Evolutionary conservation across 352 stramenopile genomes (phyloP), one percentile per base, ranked within the genome.

Genomic region (Phytophthora litchii): DNA sequence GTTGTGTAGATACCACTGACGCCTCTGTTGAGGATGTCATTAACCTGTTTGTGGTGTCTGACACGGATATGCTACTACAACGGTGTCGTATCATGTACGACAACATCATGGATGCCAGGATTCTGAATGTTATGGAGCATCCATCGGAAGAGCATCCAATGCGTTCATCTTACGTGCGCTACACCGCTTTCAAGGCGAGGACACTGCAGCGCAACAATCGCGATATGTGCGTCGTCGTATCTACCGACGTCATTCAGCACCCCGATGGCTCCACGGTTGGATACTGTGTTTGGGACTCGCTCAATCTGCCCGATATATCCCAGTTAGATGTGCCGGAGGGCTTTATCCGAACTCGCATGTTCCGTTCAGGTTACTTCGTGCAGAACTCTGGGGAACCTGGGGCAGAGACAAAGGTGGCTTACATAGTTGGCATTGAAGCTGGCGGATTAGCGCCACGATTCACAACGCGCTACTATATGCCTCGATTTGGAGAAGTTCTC

Each of bases 221-320:
- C 10, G 72, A 81, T 36, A 78, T 78, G 69, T 76, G 68, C n/a
- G 72, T 81, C 3, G 56, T 76, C 14, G 68, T 78, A 17, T 60
- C 72, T 7, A 81, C 72, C 17, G 57, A 81, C 14, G 68, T 81
- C 29, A 67, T 67, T 7, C 23, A 66, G 12, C 70, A 40, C 36
- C 51, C 68, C 13, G 61, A 81, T 31, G 72, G 72, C 27, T 78
- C 72, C 14, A 81, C 65, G 0, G n/a, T 78, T 17, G 72, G 72
- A 50, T 81, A 81, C 47, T 81, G 72, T 42, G 72, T 81, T 9
- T 81, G 72, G 72, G 72, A 81, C 50, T 81, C 72, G 52, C 65
- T 81, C 9, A 73, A 78, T 36, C 23, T 76, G 29, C 54, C 54
- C 27, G 58, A 78, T 25, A 48, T 78, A 12, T 76, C 60, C 8